Base-by-base conservation (phyloP, 2,329 filamentous ascomycete genomes). In the Cladosporium sp. region DNA sequence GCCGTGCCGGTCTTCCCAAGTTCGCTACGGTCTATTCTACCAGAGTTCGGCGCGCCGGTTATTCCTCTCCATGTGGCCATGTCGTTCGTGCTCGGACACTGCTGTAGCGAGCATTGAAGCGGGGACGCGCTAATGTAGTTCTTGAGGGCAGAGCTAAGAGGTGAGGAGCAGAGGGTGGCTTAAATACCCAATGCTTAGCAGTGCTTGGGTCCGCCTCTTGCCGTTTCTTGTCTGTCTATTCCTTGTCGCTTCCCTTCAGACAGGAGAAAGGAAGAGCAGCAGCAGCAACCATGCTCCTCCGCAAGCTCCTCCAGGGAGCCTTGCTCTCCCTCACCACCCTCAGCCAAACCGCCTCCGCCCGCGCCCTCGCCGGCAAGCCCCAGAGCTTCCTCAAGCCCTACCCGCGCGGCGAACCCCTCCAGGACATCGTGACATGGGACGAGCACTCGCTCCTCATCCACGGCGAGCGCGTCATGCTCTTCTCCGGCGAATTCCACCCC, bases 401-500 rank as follows among this genome's bases (percentile, higher is more conserved):
- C 58, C 77, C 76, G 16, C 43, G 59, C 71, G 77, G 43, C 56
- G 77, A 73, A 53, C 65, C 71, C 19, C 63, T 82, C 43, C 80
- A 83, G 62, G 72, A 81, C 64, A 75, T 81, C 60, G 80, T 83
- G 16, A 87, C 83, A 43, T 90, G 84, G 81, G 86, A 90, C 65
- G 76, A 64, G 59, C 74, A 87, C 58, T 87, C 86, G 0, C 71
- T 91, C 3, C 85, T 84, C 58, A 77, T 91, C 55, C 75, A 79
- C 56, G 86, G 86, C 9, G 80, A 89, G 63, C 78, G 86, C 9
- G 72, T 87, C 42, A 81, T 88, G 64, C 75, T 91, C 34, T 89
- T 85, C 66, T 84, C 81, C 40, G 87, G 83, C 37, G 87, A 91
- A 64, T 78, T 89, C 3, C 86, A 91, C 63, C 85, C 86, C 0